Evolutionary conservation across 441 rosid species (phyloP), one percentile per base, ranked within the genome.

Genomic region (Aleurites moluccanus): DNA sequence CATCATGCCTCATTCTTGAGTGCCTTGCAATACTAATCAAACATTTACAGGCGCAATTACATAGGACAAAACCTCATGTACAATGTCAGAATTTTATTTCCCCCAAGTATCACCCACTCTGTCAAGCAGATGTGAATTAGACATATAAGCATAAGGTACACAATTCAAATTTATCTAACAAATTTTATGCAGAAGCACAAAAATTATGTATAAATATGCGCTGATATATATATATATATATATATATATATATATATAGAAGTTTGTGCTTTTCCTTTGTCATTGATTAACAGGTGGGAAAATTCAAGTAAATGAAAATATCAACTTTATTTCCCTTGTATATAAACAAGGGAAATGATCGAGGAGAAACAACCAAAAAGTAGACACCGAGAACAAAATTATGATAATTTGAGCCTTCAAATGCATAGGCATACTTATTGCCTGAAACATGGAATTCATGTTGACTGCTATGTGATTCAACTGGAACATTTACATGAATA

Each of bases 361-460:
- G 44, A 64, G 72, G 9, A 74, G 53, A 56, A 38, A 52, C 27
- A 52, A 55, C 63, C 64, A 15, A 47, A 23, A 64, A 40, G 53
- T 38, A 61, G 21, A 72, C 6, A 8, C 1, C 56, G 7, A 52
- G 56, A 52, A 52, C 18, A 14, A 40, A n/a, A 63, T n/a, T 13
- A 16, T 49, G 52, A 45, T 49, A 47, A 35, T 52, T 6, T 28
- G 33, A 25, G 27, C 21, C 49, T 63, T 28, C 47, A 16, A 21
- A 63, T 62, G 69, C 44, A 30, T 10, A 21, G 21, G 69, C 33
- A 49, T 33, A 50, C 7, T 13, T 28, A 60, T 6, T 35, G 6
- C n/a, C 47, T 25, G 47, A 61, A 3, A 27, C 33, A 61, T 40
- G 20, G n/a, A 69, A 27, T 60, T 60, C n/a, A 20, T 33, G 18